Conservation (phyloP, 1,139 yeast species). For the Nadsonia starkeyi-henricii region DNA sequence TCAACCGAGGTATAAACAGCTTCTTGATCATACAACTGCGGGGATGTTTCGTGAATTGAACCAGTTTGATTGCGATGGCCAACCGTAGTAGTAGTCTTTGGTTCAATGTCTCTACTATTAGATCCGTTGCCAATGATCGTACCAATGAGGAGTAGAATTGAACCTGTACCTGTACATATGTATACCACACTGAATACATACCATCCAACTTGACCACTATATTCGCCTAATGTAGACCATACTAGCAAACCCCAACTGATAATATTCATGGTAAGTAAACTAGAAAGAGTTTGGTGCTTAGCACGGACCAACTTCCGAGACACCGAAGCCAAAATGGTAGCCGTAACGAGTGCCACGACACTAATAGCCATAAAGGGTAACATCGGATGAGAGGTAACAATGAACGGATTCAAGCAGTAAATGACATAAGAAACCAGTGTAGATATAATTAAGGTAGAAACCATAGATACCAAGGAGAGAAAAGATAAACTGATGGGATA, state of each 20-base stretch:
- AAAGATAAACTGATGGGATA: slow-evolving; percentile 42
- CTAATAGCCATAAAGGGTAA: slow-evolving; percentile 34
- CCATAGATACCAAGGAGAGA: slow-evolving; percentile 48
- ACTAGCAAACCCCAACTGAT: slow-evolving; percentile 1
- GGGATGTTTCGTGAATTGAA: too few species aligned
- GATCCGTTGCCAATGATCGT: neutral
- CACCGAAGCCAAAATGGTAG: slow-evolving; percentile 28
- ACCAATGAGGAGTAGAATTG: neutral
- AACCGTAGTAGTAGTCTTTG: neutral
- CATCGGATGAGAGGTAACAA: slow-evolving; percentile 48
- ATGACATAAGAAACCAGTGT: slow-evolving; percentile 27
- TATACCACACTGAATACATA: neutral
- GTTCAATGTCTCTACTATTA: neutral
- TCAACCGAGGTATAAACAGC: neutral
- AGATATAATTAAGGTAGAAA: slow-evolving; percentile 27
- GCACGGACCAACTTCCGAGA: slow-evolving; percentile 22
- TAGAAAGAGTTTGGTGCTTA: neutral
- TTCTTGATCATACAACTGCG: neutral
- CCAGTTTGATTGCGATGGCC: neutral
- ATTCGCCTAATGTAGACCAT: neutral
- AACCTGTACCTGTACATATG: neutral
- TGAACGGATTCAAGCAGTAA: slow-evolving; percentile 36
- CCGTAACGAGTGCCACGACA: slow-evolving; percentile 39
- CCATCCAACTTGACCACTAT: neutral
- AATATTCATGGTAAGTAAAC: neutral